Conservation (phyloP, 176 grass and related monocot genomes). For the Hyparrhenia diplandra region DNA sequence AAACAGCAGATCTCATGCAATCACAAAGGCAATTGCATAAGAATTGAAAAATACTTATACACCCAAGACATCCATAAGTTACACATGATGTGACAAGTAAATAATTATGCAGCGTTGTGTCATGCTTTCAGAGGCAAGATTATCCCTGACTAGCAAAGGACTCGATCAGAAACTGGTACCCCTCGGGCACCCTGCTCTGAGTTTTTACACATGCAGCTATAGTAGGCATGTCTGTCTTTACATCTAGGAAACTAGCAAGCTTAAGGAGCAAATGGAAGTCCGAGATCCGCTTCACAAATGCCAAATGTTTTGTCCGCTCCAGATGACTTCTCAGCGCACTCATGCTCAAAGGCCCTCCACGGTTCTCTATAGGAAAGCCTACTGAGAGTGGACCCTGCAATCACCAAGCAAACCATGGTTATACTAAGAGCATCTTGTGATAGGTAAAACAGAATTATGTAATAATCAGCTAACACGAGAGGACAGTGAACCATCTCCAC, state of each 20-base stretch:
- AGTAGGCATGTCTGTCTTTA: constrained; percentile 61
- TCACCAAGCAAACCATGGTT: background rate
- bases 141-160: constrained; percentile 57
- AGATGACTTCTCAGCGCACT: constrained; percentile 57
- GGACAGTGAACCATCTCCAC: background rate
- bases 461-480: background rate
- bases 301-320: constrained; percentile 58
- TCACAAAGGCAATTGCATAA: background rate
- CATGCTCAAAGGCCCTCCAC: constrained; percentile 32
- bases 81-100: constrained; percentile 29
- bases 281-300: constrained; percentile 78
- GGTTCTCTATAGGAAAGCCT: constrained; percentile 75
- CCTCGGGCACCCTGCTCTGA: constrained; percentile 62
- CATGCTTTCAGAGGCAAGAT: background rate
- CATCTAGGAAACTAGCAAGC: constrained; percentile 55
- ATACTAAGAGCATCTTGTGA: background rate
- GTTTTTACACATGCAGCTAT: constrained; percentile 57
- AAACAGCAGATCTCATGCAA: background rate
- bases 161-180: constrained; percentile 87
- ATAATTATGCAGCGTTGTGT: background rate
- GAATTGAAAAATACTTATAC: constrained; percentile 26
- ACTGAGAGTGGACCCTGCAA: constrained; percentile 63
- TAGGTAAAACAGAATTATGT: background rate
- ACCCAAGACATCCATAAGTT: constrained; percentile 15
- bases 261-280: constrained; percentile 90